Evolutionary conservation across 1,284 basidiomycete species (phyloP).

Genomic region (Apiotrichum gracile): DNA sequence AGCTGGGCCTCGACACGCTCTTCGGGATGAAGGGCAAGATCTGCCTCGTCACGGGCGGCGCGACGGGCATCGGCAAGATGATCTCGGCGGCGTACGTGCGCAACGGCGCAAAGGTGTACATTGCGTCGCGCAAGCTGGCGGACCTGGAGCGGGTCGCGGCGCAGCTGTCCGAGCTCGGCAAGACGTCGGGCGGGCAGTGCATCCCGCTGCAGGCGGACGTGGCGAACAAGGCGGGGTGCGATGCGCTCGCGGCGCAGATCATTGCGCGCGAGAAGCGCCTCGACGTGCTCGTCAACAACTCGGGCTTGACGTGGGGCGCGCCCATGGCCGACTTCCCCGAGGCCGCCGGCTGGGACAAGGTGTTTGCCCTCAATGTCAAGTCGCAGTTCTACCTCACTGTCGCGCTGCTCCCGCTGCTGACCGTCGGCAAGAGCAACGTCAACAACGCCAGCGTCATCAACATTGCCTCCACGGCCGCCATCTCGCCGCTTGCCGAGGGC

Average conservation of each 20-base stretch:
- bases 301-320: slow-evolving; percentile 24
- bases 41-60: slow-evolving; percentile 22
- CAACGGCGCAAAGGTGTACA: slow-evolving; percentile 31
- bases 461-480: slow-evolving; percentile 27
- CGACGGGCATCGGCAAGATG: slow-evolving; percentile 14
- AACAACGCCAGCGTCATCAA: slow-evolving; percentile 24
- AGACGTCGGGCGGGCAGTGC: slow-evolving; percentile 11
- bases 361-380: slow-evolving; percentile 22
- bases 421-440: slow-evolving; percentile 18
- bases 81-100: slow-evolving; percentile 27
- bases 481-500: slow-evolving; percentile 17
- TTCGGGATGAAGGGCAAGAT: slow-evolving; percentile 18
- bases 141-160: slow-evolving; percentile 17
- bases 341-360: slow-evolving; percentile 19
- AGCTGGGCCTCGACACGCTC: slow-evolving; percentile 15
- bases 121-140: slow-evolving; percentile 22
- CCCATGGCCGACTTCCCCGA: slow-evolving; percentile 20
- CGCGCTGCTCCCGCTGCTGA: slow-evolving; percentile 22
- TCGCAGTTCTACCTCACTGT: slow-evolving; percentile 25
- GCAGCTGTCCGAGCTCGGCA: slow-evolving; percentile 10
- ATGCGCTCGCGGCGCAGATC: slow-evolving; percentile 13
- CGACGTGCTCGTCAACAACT: slow-evolving; percentile 42
- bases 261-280: slow-evolving; percentile 21
- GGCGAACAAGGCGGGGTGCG: slow-evolving; percentile 20
- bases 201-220: slow-evolving; percentile 26